Base-by-base conservation (phyloP, 768 basidiomycete species). In the Artomyces pyxidatus region DNA sequence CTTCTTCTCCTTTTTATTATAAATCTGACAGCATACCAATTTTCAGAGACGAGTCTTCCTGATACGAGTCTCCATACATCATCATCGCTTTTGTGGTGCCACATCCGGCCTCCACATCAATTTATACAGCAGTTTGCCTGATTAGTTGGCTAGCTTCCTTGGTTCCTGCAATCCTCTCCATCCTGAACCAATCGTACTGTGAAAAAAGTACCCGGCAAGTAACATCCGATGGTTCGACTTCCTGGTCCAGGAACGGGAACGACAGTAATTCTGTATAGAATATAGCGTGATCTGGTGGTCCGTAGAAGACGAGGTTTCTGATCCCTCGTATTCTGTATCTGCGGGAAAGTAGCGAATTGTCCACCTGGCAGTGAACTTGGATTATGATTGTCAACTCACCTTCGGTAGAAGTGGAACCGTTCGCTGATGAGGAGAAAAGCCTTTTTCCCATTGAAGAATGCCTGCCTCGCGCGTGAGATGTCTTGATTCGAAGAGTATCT, bases 401-500 rank as follows among this genome's bases (percentile, higher is more conserved):
- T 73, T 54, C 89, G 80, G 74, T 91, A 97, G 65, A 98, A 99
- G 66, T 99, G 94, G 74, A 97, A 98, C n/a, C 96, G 81, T 63
- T 99, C 96, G 58, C 88, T 95, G 61, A 97, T 73, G 53, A 98
- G 74, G 26, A 99, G 65, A 72, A 98, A 90, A 0, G 85, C 72
- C 56, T 85, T 90, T 58, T 85, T 83, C 37, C 88, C 89, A 19
- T 74, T 75, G 76, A 95, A 97, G 71, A 99, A 98, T 0, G 85
- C 80, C 58, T 93, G 88, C 38, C 96, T 78, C 0, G 94, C 95
- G 3, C 93, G 83, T 4, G 89, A 88, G 55, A 99, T 95, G 48
- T 98, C 95, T 65, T 88, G 83, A 56, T 91, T 94, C 10, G 88
- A 81, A 0, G 91, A 93, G 64, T 97, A 95, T 62, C 91, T 94